phyloP scores from a whole-genome alignment of 805 yeast genomes.

The Wickerhamomyces chaumierensis region DNA sequence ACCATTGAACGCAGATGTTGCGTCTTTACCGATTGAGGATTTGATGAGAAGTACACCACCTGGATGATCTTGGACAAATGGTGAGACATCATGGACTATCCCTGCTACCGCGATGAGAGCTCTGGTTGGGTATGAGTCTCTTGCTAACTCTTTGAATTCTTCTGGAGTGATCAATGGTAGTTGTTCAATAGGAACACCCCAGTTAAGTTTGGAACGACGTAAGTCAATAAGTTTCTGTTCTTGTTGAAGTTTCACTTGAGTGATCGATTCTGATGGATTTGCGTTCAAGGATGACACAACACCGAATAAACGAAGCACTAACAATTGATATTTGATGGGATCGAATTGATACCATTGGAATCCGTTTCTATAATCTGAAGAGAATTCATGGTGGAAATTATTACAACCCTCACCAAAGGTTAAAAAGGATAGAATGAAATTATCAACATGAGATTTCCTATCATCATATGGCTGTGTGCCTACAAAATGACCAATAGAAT shows the following conservation, averaged over 20 bases:
- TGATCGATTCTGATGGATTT: constrained; percentile 34
- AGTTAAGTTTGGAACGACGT: constrained; percentile 66
- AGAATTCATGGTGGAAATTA: constrained; percentile 93
- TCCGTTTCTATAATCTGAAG: constrained; percentile 78
- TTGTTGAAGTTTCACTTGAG: constrained; percentile 68
- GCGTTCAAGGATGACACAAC: constrained; percentile 46
- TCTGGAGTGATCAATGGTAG: constrained; percentile 58
- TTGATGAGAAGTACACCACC: constrained; percentile 76
- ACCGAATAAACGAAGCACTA: constrained; percentile 35
- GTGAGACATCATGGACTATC: constrained; percentile 87
- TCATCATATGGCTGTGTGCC: constrained; percentile 69
- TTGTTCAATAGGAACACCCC: constrained; percentile 91
- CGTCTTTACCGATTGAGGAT: constrained; percentile 86
- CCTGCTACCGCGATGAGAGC: constrained; percentile 79
- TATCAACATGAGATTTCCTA: constrained; percentile 64
- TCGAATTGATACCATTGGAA: constrained; percentile 66
- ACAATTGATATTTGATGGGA: constrained; percentile 73
- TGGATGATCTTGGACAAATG: constrained; percentile 86
- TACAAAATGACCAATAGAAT: constrained; percentile 73
- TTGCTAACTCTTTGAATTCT: constrained; percentile 30
- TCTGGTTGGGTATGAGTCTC: constrained; percentile 34
- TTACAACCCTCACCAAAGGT: constrained; percentile 89
- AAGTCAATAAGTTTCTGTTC: constrained; percentile 72
- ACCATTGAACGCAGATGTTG: constrained; percentile 88
- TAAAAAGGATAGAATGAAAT: constrained; percentile 44